phyloP scores from a whole-genome alignment of 176 grass and related monocot species.

The Musa itinerans region DNA sequence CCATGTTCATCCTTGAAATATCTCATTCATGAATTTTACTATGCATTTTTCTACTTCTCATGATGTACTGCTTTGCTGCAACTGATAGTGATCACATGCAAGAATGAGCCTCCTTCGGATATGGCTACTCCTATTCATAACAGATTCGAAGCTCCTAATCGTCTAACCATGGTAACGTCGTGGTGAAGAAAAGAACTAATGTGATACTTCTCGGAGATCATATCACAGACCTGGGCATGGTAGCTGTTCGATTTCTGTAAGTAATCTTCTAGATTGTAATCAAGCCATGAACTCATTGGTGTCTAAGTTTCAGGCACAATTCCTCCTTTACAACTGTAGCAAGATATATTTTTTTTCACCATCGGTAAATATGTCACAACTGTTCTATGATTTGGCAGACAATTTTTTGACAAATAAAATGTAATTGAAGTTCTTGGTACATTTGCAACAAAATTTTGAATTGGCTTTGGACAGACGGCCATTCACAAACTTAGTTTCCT shows the following conservation, averaged over 20 bases:
- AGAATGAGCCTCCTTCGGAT: constrained; percentile 92
- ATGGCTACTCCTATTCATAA: constrained; percentile 69
- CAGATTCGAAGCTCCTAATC: constrained; percentile 44
- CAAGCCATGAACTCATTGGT: no score
- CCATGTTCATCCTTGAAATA: not conserved
- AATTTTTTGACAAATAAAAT: no score
- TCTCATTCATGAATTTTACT: constrained; percentile 2
- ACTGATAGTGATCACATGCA: constrained; percentile 42
- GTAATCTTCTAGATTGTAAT: constrained; percentile 12
- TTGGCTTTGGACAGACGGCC: no score
- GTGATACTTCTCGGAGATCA: constrained; percentile 86
- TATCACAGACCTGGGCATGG: constrained; percentile 78
- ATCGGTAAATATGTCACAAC: no score
- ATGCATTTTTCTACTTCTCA: constrained; percentile 1
- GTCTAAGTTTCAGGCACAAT: no score
- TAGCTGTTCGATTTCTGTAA: constrained; percentile 93
- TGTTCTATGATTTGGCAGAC: no score
- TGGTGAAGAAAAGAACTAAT: constrained; percentile 71
- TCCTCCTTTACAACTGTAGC: no score
- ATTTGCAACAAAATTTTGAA: no score
- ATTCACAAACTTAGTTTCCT: no score
- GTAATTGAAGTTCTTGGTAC: no score
- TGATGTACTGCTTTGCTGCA: not conserved
- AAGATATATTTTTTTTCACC: no score
- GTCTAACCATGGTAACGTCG: constrained; percentile 36